A percentile compares a stretch with the other conserved stretches of the same genome.
phyloP scores from a whole-genome alignment of 768 basidiomycete species.

The Tricholomella constricta region DNA sequence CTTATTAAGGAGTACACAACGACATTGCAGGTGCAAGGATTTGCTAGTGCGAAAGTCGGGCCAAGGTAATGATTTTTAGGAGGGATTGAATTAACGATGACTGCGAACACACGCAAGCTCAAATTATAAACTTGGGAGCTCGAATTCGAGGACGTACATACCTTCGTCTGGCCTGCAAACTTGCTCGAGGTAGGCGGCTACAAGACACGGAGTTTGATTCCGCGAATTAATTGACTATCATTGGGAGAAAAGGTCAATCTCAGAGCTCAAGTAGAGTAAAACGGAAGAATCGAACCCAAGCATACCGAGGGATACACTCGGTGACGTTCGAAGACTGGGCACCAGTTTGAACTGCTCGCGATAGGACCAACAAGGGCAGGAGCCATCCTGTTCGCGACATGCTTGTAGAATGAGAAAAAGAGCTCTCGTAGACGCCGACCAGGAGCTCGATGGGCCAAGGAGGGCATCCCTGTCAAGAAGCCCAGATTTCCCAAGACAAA shows the following conservation, averaged over 20 bases:
- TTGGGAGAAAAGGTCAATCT: background rate
- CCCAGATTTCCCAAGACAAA: background rate
- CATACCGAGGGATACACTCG: constrained; percentile 34
- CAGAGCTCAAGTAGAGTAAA: background rate
- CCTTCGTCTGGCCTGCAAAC: constrained; percentile 36
- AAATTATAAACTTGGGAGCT: background rate
- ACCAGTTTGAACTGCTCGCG: background rate
- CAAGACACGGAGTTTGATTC: constrained; percentile 50
- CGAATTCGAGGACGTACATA: constrained; percentile 23
- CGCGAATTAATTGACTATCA: constrained; percentile 41
- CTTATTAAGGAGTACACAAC: constrained; percentile 59
- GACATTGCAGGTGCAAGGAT: constrained; percentile 55
- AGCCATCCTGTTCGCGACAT: background rate
- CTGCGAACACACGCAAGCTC: constrained; percentile 25
- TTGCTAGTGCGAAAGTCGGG: constrained; percentile 35
- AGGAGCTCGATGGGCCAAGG: background rate
- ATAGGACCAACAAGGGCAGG: constrained; percentile 1
- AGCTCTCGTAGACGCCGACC: background rate
- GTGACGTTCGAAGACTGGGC: constrained; percentile 41
- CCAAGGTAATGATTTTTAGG: constrained; percentile 41
- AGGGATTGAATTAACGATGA: constrained; percentile 42
- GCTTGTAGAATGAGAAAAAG: constrained; percentile 2
- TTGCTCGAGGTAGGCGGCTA: constrained; percentile 50
- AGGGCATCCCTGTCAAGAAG: background rate
- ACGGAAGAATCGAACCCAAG: constrained; percentile 33